Percentiles rank a stretch among this genome's conserved stretches.
phyloP scores from a whole-genome alignment of 176 grass and related monocot species.

The Luzula sylvatica region DNA sequence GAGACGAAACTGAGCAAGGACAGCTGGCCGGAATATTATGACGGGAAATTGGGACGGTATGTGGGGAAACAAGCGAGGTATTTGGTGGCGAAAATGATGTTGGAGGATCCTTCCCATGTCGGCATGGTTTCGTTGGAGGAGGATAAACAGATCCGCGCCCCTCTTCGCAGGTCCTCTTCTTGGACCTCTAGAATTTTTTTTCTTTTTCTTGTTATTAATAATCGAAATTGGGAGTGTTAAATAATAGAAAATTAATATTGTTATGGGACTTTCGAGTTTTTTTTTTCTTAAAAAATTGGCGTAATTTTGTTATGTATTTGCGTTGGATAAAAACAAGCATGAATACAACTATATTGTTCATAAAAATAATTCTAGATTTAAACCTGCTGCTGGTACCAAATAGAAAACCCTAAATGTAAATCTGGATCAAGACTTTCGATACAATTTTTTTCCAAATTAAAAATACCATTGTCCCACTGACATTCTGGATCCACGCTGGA shows the following conservation, averaged over 20 bases:
- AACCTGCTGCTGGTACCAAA: background rate
- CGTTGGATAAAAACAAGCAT: too few relatives aligned
- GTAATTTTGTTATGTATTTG: too few relatives aligned
- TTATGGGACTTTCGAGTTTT: too few relatives aligned
- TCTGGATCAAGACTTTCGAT: background rate
- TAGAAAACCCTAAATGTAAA: background rate
- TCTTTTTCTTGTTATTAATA: too few relatives aligned
- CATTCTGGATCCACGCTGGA: background rate
- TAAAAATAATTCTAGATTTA: too few relatives aligned
- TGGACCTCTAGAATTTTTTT: slow-evolving; percentile 50
- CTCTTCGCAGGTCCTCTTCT: slow-evolving; percentile 60
- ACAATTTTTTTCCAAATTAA: background rate
- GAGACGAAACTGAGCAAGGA: slow-evolving; percentile 68
- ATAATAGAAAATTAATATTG: too few relatives aligned
- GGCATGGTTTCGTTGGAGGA: slow-evolving; percentile 67
- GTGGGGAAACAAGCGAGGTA: slow-evolving; percentile 85
- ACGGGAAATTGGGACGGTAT: slow-evolving; percentile 74
- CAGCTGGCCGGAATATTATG: slow-evolving; percentile 96
- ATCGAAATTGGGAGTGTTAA: too few relatives aligned
- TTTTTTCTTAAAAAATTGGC: too few relatives aligned
- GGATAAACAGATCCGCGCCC: slow-evolving; percentile 43
- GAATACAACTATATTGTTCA: too few relatives aligned
- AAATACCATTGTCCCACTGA: slow-evolving; percentile 2
- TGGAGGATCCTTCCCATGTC: slow-evolving; percentile 68
- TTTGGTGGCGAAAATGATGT: slow-evolving; percentile 90